phyloP scores from a whole-genome alignment of 2,329 filamentous ascomycete genomes.

The Cladosporium halotolerans region DNA sequence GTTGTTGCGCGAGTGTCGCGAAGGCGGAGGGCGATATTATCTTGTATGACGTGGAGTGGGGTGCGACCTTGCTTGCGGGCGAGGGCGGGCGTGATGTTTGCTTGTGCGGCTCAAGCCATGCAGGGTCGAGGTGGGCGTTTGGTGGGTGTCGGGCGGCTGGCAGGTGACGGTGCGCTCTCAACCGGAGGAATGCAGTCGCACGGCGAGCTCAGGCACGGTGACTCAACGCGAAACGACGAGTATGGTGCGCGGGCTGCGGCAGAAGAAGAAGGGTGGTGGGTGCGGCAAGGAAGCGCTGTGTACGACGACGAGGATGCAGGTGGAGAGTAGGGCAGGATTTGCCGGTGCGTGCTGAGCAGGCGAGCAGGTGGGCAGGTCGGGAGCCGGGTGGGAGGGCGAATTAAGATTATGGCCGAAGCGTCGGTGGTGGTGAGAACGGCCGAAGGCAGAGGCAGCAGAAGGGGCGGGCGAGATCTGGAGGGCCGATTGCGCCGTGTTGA shows the following conservation, averaged over 20 bases:
- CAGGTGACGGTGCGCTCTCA: conserved; percentile 9
- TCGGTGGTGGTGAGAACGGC: conserved; percentile 2
- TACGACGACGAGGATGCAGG: background rate
- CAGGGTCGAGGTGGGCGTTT: conserved; percentile 5
- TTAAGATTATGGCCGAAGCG: conserved; percentile 11
- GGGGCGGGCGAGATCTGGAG: background rate
- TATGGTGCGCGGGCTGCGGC: conserved; percentile 8
- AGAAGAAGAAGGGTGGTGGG: background rate
- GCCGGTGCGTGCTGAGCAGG: too few relatives aligned
- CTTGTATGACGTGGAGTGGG: conserved; percentile 10
- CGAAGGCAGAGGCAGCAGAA: conserved; percentile 1
- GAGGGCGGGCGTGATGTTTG: conserved; percentile 2
- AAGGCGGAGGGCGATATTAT: background rate
- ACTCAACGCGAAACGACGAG: conserved; percentile 10
- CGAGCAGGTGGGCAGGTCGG: background rate
- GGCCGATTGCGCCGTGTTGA: conserved; percentile 7
- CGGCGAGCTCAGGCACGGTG: conserved; percentile 9
- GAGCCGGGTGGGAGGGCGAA: conserved; percentile 9
- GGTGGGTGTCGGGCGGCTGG: conserved; percentile 4
- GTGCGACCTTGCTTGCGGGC: conserved; percentile 9
- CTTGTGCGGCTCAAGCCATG: conserved; percentile 11
- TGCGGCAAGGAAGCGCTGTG: conserved; percentile 12
- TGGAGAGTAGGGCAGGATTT: background rate
- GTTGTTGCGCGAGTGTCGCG: background rate
- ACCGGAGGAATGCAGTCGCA: conserved; percentile 8